Percentiles rank a stretch among this genome's conserved stretches.
Evolutionary conservation across 208 protist genomes (phyloP).

Genomic region (Ichthyophonus hoferi): DNA sequence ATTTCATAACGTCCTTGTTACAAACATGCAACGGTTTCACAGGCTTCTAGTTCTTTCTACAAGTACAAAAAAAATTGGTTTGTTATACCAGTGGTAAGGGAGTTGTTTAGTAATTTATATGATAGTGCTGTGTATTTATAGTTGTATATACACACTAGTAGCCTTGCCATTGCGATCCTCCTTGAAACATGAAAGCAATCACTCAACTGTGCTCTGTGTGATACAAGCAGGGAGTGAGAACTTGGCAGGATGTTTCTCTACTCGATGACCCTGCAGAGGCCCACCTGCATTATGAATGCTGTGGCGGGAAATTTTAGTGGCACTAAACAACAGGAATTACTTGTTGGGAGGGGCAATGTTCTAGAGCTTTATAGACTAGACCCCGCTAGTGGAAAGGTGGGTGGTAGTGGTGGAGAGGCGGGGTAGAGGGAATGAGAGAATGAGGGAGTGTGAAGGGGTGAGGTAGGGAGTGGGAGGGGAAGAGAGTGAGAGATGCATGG

Average conservation of each 20-base stretch:
- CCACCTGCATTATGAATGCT: conserved; percentile 65
- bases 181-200: too few species aligned
- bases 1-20: too few species aligned
- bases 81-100: too few species aligned
- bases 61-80: too few species aligned
- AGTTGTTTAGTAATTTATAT: too few species aligned
- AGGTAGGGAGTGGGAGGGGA: neutral
- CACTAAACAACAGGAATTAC: conserved; percentile 72
- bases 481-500: neutral
- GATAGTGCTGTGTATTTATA: too few species aligned
- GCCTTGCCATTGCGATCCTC: too few species aligned
- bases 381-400: conserved; percentile 61
- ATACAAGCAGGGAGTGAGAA: neutral
- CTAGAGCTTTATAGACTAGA: conserved; percentile 74
- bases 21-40: too few species aligned
- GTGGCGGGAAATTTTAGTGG: conserved; percentile 77
- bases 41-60: too few species aligned
- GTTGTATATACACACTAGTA: too few species aligned
- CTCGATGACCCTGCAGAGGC: conserved; percentile 74
- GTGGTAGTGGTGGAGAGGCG: conserved; percentile 31
- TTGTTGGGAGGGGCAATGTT: conserved; percentile 61
- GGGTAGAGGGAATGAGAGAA: neutral
- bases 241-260: conserved; percentile 74
- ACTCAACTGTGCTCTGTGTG: too few species aligned
- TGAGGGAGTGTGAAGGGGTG: neutral